Conservation (phyloP, 2,329 filamentous ascomycete species). For the Fusarium setosum region DNA sequence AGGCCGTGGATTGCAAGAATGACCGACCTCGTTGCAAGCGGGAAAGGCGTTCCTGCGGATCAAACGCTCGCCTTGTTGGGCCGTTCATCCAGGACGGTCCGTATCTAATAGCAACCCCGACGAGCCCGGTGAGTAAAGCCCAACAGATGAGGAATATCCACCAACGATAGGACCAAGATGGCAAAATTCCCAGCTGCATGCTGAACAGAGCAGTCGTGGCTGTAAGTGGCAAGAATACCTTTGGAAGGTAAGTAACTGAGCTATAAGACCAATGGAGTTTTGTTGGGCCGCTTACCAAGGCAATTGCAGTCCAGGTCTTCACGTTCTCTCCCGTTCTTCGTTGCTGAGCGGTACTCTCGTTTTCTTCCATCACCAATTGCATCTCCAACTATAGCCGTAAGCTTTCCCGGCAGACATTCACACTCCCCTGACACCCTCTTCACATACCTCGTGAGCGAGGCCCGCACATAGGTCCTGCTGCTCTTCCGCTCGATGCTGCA, state of each 20-base stretch:
- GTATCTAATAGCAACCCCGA: too few relatives aligned
- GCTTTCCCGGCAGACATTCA: background rate
- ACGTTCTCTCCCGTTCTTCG: background rate
- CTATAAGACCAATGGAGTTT: too few relatives aligned
- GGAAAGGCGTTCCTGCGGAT: too few relatives aligned
- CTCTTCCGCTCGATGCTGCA: slow-evolving; percentile 5
- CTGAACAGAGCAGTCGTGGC: slow-evolving; percentile 5
- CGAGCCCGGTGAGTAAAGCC: too few relatives aligned
- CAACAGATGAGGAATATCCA: too few relatives aligned
- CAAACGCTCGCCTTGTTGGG: too few relatives aligned
- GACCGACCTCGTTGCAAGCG: too few relatives aligned
- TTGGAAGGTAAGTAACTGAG: background rate
- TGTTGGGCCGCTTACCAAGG: background rate
- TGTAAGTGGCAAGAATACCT: slow-evolving; percentile 1
- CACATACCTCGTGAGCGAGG: slow-evolving; percentile 12
- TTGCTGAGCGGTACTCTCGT: background rate
- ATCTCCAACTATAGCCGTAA: slow-evolving; percentile 8
- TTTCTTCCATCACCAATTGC: slow-evolving; percentile 1
- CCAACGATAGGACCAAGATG: too few relatives aligned
- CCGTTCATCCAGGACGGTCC: too few relatives aligned
- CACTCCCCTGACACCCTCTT: too few relatives aligned
- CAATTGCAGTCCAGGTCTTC: background rate
- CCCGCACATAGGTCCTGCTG: slow-evolving; percentile 3
- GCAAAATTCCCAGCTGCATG: slow-evolving; percentile 2
- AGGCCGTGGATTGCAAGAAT: too few relatives aligned